Evolutionary conservation across 2,329 filamentous ascomycete species (phyloP), one percentile per base, ranked within the genome.

Genomic region (Metarhizium guizhouense): DNA sequence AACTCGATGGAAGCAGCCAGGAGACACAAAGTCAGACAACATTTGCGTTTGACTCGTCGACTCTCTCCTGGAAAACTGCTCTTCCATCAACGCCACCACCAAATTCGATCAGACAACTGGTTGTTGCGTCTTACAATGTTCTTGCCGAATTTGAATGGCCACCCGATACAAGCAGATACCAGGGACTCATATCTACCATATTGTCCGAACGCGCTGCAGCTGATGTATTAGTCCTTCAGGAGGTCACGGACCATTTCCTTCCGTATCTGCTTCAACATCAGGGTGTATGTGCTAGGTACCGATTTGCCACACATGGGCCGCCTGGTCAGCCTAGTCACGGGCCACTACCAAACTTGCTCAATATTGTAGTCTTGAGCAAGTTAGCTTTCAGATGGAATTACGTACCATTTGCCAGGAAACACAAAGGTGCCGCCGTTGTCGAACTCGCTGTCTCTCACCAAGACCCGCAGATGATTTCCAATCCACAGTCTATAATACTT

Each of bases 101-200:
- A 29, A 7, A 20, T 13, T n/a, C 43, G n/a, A 38, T 38, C 10
- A n/a, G 16, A 49, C 51, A 54, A n/a, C 57, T 73, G 6, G 60
- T 73, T n/a, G 58, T 81, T 47, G 72, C 78, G 2, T 78, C 74
- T 47, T 82, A 81, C 61, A 25, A 82, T 82, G 55, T 74, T 81
- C 16, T 67, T 80, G 13, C 25, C 77, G 78, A 81, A 57, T 79
- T 80, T 56, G 54, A 72, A 8, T 74, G 72, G 63, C 77, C 78
- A 1, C 72, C 76, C 3, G 70, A 25, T 6, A 63, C 66, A 16
- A 60, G 61, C 18, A 70, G 78, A 34, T 74, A 25, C 25, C 25
- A 25, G 25, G 25, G 25, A 25, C 25, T 25, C 25, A 3, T 25
- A 80, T 61, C 66, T 6, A 79, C 74, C 55, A 65, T 82, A 2